Conservation (phyloP, 768 basidiomycete species). For the Termitomyces sp. region DNA sequence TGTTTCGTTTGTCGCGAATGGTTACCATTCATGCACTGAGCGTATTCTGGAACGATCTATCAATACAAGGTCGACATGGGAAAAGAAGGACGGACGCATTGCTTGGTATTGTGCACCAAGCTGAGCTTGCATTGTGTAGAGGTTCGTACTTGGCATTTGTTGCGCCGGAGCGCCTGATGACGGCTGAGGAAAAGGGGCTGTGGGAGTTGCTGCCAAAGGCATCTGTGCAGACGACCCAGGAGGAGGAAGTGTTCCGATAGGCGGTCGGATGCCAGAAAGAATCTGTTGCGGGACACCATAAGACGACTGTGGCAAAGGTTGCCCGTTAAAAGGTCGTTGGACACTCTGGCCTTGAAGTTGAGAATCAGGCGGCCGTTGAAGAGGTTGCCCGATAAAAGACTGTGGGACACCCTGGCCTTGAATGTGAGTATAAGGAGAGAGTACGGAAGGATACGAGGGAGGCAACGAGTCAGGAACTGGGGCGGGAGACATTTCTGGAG, state of each 20-base stretch:
- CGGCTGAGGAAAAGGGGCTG: neutral
- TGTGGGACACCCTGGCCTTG: neutral
- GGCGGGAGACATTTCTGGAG: neutral
- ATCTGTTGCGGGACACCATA: neutral
- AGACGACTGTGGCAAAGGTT: neutral
- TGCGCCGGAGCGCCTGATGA: neutral
- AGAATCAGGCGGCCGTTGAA: neutral
- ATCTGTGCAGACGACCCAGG: neutral
- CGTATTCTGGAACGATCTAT: slow-evolving; percentile 10
- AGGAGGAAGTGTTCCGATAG: neutral
- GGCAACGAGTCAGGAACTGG: neutral
- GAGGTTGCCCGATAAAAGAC: neutral
- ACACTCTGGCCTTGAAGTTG: neutral
- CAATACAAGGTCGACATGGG: neutral
- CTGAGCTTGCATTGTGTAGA: slow-evolving; percentile 1
- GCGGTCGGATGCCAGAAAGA: neutral
- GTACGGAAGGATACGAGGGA: neutral
- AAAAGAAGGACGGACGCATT: slow-evolving; percentile 6
- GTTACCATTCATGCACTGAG: slow-evolving; percentile 16
- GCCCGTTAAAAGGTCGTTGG: neutral
- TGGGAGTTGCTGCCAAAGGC: neutral
- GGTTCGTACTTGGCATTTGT: neutral
- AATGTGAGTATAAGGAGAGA: neutral
- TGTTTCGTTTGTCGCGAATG: slow-evolving; percentile 17
- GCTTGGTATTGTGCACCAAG: slow-evolving; percentile 10